These are phyloP conservation scores for Tardiomyces digboiensis DNA, from an alignment of 1,139 yeast genomes.

Conservation along the genomic window DNA sequence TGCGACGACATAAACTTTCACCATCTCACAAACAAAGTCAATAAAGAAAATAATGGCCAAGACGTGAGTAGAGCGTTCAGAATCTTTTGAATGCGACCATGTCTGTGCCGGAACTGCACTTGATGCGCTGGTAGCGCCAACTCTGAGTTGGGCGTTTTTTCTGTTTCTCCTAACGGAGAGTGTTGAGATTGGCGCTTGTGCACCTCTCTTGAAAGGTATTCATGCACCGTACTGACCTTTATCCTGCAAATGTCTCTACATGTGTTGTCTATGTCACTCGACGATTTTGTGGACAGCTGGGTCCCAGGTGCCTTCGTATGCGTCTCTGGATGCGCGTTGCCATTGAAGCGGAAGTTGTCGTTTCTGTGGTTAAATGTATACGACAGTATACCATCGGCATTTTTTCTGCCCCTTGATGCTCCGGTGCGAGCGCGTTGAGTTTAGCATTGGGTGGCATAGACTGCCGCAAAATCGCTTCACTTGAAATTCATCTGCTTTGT, in stretches of 20 bases:
- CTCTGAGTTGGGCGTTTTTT: not conserved
- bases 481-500: not conserved
- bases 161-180: not conserved
- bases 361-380: not conserved
- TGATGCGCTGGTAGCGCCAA: not conserved
- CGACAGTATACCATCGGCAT: not conserved
- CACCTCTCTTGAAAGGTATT: not conserved
- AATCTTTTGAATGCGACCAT: not conserved
- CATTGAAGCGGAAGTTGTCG: not conserved
- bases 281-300: too few species aligned
- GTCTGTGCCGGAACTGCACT: slow-evolving; percentile 1
- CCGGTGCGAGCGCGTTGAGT: not conserved
- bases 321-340: not conserved
- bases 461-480: not conserved
- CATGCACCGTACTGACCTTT: not conserved
- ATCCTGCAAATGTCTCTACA: not conserved
- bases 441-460: not conserved
- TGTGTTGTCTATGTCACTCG: not conserved
- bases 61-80: not conserved
- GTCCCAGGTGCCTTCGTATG: not conserved
- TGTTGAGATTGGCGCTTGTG: not conserved
- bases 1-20: not conserved
- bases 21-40: not conserved
- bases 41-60: not conserved
- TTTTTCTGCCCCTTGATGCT: not conserved